Conservation (phyloP, 73 alveolate species). For the Blepharisma stoltei region DNA sequence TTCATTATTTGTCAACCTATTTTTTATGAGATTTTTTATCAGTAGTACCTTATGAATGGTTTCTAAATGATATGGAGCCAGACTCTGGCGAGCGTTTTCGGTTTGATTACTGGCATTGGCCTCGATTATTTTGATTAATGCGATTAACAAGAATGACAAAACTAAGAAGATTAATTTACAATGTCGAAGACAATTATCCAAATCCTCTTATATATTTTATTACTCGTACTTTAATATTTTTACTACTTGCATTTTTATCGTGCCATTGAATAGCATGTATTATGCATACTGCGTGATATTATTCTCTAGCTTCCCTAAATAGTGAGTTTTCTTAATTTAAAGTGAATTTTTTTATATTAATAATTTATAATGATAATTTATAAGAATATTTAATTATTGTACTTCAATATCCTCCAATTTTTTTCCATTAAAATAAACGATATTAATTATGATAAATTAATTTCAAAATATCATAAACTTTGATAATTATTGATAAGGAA, state of each 20-base stretch:
- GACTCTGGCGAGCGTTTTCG: background rate
- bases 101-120: too few relatives aligned
- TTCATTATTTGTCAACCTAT: background rate
- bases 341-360: too few relatives aligned
- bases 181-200: background rate
- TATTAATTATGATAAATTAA: too few relatives aligned
- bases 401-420: too few relatives aligned
- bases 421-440: too few relatives aligned
- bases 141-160: background rate
- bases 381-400: too few relatives aligned
- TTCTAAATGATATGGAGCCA: background rate
- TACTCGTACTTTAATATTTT: background rate
- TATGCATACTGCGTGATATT: too few relatives aligned
- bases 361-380: too few relatives aligned
- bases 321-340: too few relatives aligned
- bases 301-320: too few relatives aligned
- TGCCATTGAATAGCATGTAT: too few relatives aligned
- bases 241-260: background rate
- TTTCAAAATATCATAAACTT: too few relatives aligned
- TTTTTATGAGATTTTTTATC: background rate
- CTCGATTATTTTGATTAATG: conserved; percentile 4
- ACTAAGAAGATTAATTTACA: background rate
- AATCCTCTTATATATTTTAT: background rate
- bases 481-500: background rate
- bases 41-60: background rate